These are phyloP conservation scores for Globisporangium apiculatum DNA, from an alignment of 352 stramenopile genomes.

Conservation along the genomic window DNA sequence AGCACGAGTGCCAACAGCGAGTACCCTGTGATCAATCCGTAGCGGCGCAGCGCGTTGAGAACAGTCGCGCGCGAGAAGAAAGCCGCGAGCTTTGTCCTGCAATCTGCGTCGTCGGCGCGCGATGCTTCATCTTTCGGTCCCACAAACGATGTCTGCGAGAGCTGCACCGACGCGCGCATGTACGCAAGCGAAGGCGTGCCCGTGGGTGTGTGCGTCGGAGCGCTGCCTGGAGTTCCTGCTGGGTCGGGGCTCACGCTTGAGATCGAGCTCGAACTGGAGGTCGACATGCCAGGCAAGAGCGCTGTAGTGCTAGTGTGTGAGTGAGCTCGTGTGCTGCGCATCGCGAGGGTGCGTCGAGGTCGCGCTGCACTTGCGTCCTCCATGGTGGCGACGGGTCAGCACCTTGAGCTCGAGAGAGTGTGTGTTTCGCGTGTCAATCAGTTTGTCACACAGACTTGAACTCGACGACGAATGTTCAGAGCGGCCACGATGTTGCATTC, in stretches of 20 bases:
- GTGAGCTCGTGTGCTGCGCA: too few species aligned
- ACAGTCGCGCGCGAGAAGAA: conserved; percentile 5
- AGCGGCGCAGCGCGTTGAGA: conserved; percentile 13
- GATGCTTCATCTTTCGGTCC: not conserved
- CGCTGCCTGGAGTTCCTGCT: not conserved
- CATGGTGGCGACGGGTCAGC: too few species aligned
- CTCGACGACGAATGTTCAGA: too few species aligned
- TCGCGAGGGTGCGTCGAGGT: too few species aligned
- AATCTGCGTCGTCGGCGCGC: conserved; percentile 8
- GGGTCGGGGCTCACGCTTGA: not conserved
- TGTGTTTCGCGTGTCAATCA: too few species aligned
- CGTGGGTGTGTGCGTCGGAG: not conserved
- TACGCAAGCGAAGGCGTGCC: conserved; percentile 6
- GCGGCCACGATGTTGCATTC: too few species aligned
- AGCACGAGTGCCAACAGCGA: conserved; percentile 27
- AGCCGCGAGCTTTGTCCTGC: conserved; percentile 8
- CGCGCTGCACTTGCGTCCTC: too few species aligned
- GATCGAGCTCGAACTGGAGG: too few species aligned
- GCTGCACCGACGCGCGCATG: not conserved
- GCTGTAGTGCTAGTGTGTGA: too few species aligned
- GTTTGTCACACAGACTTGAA: too few species aligned
- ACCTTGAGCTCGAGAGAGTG: too few species aligned
- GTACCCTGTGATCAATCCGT: conserved; percentile 43
- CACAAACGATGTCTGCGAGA: not conserved
- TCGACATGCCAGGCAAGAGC: too few species aligned